Base-by-base conservation (phyloP, 73 alveolate genomes). In the Paramecium sexaurelia region DNA sequence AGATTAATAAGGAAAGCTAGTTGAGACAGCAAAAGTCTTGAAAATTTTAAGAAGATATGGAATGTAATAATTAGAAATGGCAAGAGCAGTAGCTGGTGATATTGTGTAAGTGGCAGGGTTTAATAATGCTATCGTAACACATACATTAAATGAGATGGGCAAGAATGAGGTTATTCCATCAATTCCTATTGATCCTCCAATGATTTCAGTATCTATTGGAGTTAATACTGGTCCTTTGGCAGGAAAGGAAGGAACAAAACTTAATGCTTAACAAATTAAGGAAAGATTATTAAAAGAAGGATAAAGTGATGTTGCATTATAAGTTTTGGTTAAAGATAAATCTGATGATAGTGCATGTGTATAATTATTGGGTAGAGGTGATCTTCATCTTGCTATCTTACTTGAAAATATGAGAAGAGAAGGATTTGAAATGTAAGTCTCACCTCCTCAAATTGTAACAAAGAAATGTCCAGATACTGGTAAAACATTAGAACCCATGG, bases 391-490 rank as follows among this genome's bases (percentile, higher is more conserved):
- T 37, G 98, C 97, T n/a, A 94, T 96, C 19, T 87, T 96, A 13
- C 83, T 96, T 15, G 99, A 96, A 82, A 93, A 95, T 26, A 94
- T 96, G 98, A 92, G 99, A 75, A 95, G 99, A 94, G 99, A 96
- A 85, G 99, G 98, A n/a, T 96, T 94, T 85, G 99, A 96, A 85
- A 45, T 96, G 94, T 84, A 96, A 29, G 96, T 94, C 7, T 86
- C 95, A 33, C 98, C 99, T 43, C 99, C 99, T 13, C 66, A 95
- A 71, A 94, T 94, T 32, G 91, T 94, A 93, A 84, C 95, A 24
- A 91, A 87, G 37, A 87, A 83, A 36, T 86, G 86, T 33, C 47
- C 35, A 9, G 92, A 92, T 11, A 93, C 92, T 17, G 94, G 94
- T 22, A 88, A 56, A 26, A 15, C 85, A 26, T 84, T 91, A 4